Base-by-base conservation (phyloP, 2,329 filamentous ascomycete genomes). In the Aspergillus chevalieri region DNA sequence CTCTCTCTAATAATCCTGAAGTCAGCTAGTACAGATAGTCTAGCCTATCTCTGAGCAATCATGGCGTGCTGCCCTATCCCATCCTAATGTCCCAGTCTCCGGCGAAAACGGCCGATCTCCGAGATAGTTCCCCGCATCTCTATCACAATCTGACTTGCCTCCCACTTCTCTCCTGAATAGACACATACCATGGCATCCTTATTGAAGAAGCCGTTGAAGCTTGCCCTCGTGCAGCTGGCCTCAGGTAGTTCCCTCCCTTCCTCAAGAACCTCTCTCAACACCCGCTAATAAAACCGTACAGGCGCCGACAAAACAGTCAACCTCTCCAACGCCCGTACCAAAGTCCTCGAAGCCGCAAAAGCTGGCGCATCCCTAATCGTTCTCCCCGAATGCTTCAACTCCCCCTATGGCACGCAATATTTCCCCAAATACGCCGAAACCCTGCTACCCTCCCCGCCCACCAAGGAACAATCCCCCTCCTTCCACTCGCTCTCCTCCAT, bases 311-410 rank as follows among this genome's bases (percentile, higher is more conserved):
- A 98, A 75, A 67, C 83, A 9, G 79, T 80, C 57, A 98, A 98
- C 73, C 88, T 98, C 55, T 66, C 78, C 19, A 85, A 85, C 67
- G 92, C 93, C 10, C 85, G 87, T 50, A 77, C 79, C 41, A 91
- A 93, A 67, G 90, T 97, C 51, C 80, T 89, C 54, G 84, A 89
- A 68, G 92, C 93, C 4, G 85, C 89, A 21, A 70, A 75, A 22
- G 75, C 75, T 3, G 92, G 92, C 58, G 89, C 92, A 52, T 83
- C 87, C 50, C 83, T 98, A 52, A 85, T 97, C 57, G 89, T 97
- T 30, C 81, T 98, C 15, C 93, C 93, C 33, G 93, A 98, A 75
- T 98, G 93, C 78, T 98, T 98, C 83, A 98, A 98, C 77, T 94
- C 88, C 39, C 93, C 93, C 7, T 98, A 98, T 72, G 93, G 93